Conservation (phyloP, 2,329 filamentous ascomycete species). For the Chrysoporthe austroafricana region DNA sequence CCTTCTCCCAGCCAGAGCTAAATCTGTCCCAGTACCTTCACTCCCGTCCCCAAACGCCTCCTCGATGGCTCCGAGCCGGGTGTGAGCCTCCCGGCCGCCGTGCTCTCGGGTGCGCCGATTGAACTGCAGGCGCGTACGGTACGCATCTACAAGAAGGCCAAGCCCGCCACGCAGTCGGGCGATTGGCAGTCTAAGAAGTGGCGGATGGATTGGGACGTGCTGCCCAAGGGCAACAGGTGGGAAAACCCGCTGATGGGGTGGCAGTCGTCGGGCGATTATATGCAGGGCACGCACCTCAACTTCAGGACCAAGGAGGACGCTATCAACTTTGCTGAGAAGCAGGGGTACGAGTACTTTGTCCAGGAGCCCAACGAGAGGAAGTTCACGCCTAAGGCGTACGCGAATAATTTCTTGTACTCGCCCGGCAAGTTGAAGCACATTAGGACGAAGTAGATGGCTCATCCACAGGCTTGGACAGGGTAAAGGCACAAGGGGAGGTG, state of each 20-base stretch:
- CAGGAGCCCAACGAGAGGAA: constrained; percentile 92
- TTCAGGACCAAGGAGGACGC: constrained; percentile 96
- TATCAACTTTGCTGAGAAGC: constrained; percentile 94
- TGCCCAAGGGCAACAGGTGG: constrained; percentile 93
- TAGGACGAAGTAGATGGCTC: constrained; percentile 68
- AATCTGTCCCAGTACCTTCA: constrained; percentile 73
- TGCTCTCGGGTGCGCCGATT: constrained; percentile 88
- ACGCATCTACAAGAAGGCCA: constrained; percentile 87
- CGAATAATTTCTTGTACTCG: constrained; percentile 91
- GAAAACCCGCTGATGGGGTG: constrained; percentile 98
- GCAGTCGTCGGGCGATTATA: constrained; percentile 92
- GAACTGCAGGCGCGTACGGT: constrained; percentile 94
- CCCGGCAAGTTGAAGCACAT: constrained; percentile 86
- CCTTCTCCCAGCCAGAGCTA: neutral
- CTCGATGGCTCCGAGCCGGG: constrained; percentile 89
- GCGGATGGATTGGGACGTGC: constrained; percentile 98
- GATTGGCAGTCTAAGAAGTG: constrained; percentile 82
- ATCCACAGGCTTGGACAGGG: neutral
- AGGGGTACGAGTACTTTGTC: constrained; percentile 98
- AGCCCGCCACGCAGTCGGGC: constrained; percentile 96
- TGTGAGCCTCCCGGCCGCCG: constrained; percentile 75
- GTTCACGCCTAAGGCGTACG: constrained; percentile 90
- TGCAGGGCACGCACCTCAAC: constrained; percentile 90
- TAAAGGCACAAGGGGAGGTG: neutral
- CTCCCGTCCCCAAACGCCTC: constrained; percentile 84